A percentile compares a stretch with the other conserved stretches of the same genome.
Conservation (phyloP, 495 filamentous ascomycete species). For the Cenococcum geophilum region DNA sequence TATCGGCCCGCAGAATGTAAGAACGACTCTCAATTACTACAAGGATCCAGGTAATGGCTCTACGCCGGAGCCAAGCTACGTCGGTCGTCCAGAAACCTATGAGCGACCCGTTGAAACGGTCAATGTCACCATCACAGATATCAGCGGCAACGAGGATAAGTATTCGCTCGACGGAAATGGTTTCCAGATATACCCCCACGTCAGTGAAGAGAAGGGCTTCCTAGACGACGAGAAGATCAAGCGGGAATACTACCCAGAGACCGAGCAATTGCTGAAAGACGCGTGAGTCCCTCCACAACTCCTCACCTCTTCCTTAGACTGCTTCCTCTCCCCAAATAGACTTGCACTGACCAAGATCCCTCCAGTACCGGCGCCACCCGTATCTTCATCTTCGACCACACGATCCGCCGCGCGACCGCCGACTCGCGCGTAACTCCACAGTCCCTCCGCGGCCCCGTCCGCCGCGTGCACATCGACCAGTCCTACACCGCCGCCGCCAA, state of each 20-base stretch:
- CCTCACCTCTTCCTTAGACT: too few species aligned
- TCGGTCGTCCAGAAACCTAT: constrained; percentile 41
- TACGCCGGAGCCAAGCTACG: constrained; percentile 57
- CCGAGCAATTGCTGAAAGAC: constrained; percentile 53
- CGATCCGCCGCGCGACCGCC: constrained; percentile 59
- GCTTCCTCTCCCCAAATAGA: background rate
- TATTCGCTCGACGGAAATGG: constrained; percentile 68
- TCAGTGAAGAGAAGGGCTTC: constrained; percentile 55
- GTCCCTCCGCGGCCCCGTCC: constrained; percentile 55
- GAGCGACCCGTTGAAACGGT: constrained; percentile 53
- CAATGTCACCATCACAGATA: constrained; percentile 55
- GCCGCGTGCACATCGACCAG: constrained; percentile 75
- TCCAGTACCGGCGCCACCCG: constrained; percentile 55
- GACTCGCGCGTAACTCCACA: constrained; percentile 18
- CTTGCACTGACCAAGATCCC: constrained; percentile 1
- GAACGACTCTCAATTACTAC: constrained; percentile 63
- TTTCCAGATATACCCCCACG: constrained; percentile 54
- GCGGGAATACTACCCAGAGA: constrained; percentile 71
- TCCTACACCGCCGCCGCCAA: constrained; percentile 53
- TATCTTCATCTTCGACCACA: constrained; percentile 83
- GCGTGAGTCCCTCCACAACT: background rate
- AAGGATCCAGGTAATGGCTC: constrained; percentile 55
- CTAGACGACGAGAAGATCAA: constrained; percentile 56
- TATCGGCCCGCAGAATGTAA: constrained; percentile 35
- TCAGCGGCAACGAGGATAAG: constrained; percentile 54